Conservation (phyloP, 1,284 basidiomycete genomes). For the Microbotryum violaceum region DNA sequence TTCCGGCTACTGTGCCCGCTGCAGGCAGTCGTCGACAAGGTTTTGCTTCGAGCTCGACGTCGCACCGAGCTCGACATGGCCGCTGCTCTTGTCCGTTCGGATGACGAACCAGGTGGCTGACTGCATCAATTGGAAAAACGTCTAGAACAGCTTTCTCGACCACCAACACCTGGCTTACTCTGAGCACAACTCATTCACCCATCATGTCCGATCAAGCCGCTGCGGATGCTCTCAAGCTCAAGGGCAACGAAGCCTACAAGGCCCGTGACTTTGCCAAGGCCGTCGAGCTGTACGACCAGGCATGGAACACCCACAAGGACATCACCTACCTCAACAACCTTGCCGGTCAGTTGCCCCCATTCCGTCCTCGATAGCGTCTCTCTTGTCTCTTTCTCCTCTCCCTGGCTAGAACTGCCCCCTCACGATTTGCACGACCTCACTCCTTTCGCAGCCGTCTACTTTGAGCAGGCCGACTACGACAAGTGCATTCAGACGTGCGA, state of each 20-base stretch:
- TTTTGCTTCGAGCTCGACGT: too few relatives aligned
- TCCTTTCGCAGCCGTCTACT: conserved; percentile 63
- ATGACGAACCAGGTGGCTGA: too few relatives aligned
- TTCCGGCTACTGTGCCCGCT: too few relatives aligned
- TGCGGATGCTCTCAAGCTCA: conserved; percentile 50
- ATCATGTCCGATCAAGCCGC: conserved; percentile 18
- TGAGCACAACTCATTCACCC: not conserved
- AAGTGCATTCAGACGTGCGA: conserved; percentile 85
- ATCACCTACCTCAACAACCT: conserved; percentile 88
- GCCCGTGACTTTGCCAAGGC: conserved; percentile 42
- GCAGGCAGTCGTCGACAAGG: too few relatives aligned
- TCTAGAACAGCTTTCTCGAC: not conserved
- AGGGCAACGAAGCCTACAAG: conserved; percentile 78
- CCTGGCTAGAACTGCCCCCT: not conserved
- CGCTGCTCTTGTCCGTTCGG: too few relatives aligned
- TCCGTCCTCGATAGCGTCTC: not conserved
- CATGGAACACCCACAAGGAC: conserved; percentile 90
- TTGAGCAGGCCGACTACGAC: conserved; percentile 86
- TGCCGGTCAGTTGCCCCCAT: conserved; percentile 51
- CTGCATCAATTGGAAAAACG: too few relatives aligned
- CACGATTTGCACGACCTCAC: not conserved
- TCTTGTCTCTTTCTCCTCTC: not conserved
- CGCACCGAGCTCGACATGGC: too few relatives aligned
- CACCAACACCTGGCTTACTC: not conserved
- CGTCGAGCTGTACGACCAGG: conserved; percentile 51